These are phyloP conservation scores for Neurospora terricola DNA, from an alignment of 495 filamentous ascomycete genomes.

Conservation along the genomic window DNA sequence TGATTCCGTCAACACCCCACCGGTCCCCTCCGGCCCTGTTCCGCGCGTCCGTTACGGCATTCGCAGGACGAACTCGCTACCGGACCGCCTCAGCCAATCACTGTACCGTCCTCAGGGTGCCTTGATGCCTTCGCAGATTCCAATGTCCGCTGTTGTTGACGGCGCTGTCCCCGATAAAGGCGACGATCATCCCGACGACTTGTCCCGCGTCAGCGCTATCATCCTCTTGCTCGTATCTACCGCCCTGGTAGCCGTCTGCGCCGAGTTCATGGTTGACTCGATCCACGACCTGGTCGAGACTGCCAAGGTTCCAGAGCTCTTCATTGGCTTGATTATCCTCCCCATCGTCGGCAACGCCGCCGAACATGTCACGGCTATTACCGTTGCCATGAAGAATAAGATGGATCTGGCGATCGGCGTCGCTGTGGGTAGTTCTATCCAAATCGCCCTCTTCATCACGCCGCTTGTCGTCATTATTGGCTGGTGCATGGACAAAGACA, in stretches of 20 bases:
- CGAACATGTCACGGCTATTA: conserved; percentile 84
- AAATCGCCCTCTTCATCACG: conserved; percentile 83
- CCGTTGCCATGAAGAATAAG: conserved; percentile 86
- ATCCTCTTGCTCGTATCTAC: conserved; percentile 68
- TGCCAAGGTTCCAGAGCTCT: conserved; percentile 57
- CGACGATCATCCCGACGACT: conserved; percentile 39
- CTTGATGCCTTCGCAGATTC: conserved; percentile 35
- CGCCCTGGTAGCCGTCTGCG: conserved; percentile 71
- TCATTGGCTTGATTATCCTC: conserved; percentile 80
- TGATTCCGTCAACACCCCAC: conserved; percentile 9
- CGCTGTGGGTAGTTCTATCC: conserved; percentile 79
- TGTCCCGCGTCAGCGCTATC: conserved; percentile 67
- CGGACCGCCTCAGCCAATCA: conserved; percentile 52
- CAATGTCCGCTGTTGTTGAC: conserved; percentile 18
- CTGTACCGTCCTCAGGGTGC: conserved; percentile 28
- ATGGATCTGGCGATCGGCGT: conserved; percentile 93
- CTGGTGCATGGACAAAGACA: conserved; percentile 71
- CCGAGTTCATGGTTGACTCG: conserved; percentile 76
- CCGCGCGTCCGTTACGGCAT: conserved; percentile 50
- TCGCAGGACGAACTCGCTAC: conserved; percentile 70
- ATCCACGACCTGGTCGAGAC: conserved; percentile 61
- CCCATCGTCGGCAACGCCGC: conserved; percentile 90
- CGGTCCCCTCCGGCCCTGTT: conserved; percentile 31
- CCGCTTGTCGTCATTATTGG: conserved; percentile 83
- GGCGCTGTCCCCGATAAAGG: conserved; percentile 25